These are phyloP conservation scores for Proliferodiscus dingleyae DNA, from an alignment of 2,329 filamentous ascomycete species.

Conservation along the genomic window DNA sequence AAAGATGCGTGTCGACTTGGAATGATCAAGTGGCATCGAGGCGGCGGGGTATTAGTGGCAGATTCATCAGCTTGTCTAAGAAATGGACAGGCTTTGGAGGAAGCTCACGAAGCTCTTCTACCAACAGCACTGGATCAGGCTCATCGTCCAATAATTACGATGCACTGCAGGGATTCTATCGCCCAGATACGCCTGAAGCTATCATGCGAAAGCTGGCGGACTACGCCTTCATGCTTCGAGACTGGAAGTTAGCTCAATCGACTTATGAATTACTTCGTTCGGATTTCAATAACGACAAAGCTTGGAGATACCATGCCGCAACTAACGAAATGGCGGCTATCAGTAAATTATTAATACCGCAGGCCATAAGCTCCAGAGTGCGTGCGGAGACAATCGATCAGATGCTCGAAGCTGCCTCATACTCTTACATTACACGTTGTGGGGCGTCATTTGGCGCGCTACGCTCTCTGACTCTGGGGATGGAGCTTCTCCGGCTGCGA, in stretches of 20 bases:
- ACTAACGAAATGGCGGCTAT: constrained; percentile 93
- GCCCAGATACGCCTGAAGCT: constrained; percentile 78
- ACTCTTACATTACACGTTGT: constrained; percentile 87
- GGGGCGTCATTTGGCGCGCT: constrained; percentile 74
- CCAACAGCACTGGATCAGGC: constrained; percentile 40
- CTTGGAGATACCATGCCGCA: constrained; percentile 91
- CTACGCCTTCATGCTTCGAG: constrained; percentile 93
- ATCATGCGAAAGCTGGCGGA: constrained; percentile 91
- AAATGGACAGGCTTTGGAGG: constrained; percentile 81
- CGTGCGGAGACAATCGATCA: constrained; percentile 78
- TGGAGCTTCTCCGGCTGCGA: constrained; percentile 78
- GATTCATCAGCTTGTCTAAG: constrained; percentile 92
- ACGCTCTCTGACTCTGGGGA: constrained; percentile 67
- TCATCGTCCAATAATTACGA: constrained; percentile 65
- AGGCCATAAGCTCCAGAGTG: constrained; percentile 66
- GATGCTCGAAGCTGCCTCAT: constrained; percentile 84
- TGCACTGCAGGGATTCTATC: constrained; percentile 70
- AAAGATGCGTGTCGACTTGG: constrained; percentile 84
- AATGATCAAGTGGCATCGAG: constrained; percentile 95
- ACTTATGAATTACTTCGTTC: constrained; percentile 86
- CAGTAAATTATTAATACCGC: constrained; percentile 72
- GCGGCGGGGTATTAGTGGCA: constrained; percentile 79
- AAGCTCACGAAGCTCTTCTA: constrained; percentile 32
- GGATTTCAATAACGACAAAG: constrained; percentile 93
- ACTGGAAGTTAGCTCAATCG: constrained; percentile 88